Evolutionary conservation across 2,329 filamentous ascomycete genomes (phyloP), one percentile per base, ranked within the genome.

Genomic region (Trichoderma harzianum): DNA sequence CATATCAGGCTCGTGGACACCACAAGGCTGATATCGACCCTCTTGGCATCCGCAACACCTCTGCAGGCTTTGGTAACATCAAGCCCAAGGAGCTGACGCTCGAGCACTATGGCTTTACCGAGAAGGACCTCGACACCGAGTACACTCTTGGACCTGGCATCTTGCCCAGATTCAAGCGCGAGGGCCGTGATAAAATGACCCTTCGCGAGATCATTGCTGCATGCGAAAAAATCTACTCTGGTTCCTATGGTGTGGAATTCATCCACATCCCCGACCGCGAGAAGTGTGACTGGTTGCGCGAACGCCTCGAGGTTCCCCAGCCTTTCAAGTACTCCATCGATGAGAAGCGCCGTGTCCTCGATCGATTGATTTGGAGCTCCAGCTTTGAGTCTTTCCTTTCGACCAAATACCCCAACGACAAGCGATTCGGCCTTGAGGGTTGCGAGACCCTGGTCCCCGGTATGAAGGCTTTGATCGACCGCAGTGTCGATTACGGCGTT

Each of bases 391-490:
- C 90, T 73, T 99, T 99, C 88, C 86, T 97, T 76, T 91, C 96
- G 71, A 98, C 94, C 72, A 99, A 99, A 84, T 98, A 98, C 84
- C 96, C 96, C 82, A 99, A 99, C 84, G 96, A 99, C 86, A 99
- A 99, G 89, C 93, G 96, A 80, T 99, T 99, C 83, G 96, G 96
- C 85, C 90, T 99, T 32, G 96, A 99, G 85, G 96, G 96, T 80
- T 97, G 95, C 80, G 96, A 99, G 84, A 95, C 94, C 71, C 88
- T 99, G 76, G 97, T 99, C 72, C 96, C 96, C 32, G 96, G 96
- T 82, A 99, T 99, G 96, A 99, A 99, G 88, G 96, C 96, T 69
- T 86, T 99, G 74, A 99, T 99, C 76, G 96, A 99, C 83, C 93
- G 96, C 79, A 98, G 95, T 80, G 96, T 99, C 77, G 96, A 99